Evolutionary conservation across 2,329 filamentous ascomycete species (phyloP).

Genomic region (Fusarium chlamydosporum): DNA sequence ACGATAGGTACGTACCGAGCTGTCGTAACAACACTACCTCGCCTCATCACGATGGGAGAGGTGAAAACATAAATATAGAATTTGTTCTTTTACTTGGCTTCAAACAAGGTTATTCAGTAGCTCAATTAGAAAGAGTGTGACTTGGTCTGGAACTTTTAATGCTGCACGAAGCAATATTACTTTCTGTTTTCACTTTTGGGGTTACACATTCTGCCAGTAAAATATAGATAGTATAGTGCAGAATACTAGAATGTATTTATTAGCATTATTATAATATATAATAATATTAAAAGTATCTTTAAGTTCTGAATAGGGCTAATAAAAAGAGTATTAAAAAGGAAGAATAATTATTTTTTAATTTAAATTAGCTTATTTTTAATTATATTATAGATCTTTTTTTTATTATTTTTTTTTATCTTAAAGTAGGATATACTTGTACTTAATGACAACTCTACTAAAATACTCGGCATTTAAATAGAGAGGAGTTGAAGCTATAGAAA

Average conservation of each 20-base stretch:
- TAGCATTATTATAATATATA: neutral
- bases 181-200: neutral
- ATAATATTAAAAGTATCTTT: neutral
- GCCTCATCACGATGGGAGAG: no score
- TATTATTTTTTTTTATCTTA: no score
- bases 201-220: neutral
- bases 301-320: no score
- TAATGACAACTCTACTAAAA: neutral
- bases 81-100: no score
- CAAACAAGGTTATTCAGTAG: no score
- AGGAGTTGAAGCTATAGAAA: neutral
- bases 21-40: no score
- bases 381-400: no score
- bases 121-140: neutral
- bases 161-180: neutral
- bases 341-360: no score
- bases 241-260: neutral
- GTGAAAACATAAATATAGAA: no score
- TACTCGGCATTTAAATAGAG: neutral
- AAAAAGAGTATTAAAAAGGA: no score
- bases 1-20: constrained; percentile 27
- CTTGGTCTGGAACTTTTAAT: neutral
- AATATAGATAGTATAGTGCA: neutral
- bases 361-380: no score
- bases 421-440: no score